Evolutionary conservation across 2,329 filamentous ascomycete genomes (phyloP), one percentile per base, ranked within the genome.

Genomic region (Fusarium pseudograminearum): DNA sequence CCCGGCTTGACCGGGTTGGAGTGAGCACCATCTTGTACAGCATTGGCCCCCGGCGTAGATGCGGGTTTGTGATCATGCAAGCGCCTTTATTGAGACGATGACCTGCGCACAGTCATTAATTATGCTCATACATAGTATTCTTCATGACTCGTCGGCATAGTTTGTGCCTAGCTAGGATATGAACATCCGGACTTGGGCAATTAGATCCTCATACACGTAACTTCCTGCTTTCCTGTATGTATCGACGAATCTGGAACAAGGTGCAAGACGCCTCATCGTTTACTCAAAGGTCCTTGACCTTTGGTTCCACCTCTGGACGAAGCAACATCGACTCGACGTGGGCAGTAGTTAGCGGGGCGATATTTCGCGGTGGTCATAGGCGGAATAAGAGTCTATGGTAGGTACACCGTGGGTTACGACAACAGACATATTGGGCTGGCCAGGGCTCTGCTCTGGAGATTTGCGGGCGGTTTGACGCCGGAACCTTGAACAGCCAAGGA

Each of bases 1-100:
- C 67, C 69, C 65, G 69, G 65, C 59, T 57, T 68, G 65, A 63
- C 70, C 61, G 63, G 67, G 61, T 65, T 50, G 63, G 56, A 67
- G 51, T 71, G 56, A 67, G 57, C 69, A 71, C 67, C 70, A 72
- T 69, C 66, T 65, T 62, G 61, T 70, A 70, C 68, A 58, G 44
- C 56, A 65, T 66, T 71, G 68, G 70, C 54, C 71, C 52, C 60
- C 62, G 58, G 56, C 60, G 61, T 69, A 40, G 61, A 71, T 62
- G 62, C 45, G 59, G 71, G 65, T 71, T 63, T 67, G 61, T 74
- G 73, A 74, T 74, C 71, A 74, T 74, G 73, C 73, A 74, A 63
- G 67, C 72, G 67, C 60, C 67, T 74, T 63, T 45, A 58, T 71
- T 60, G 38, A 71, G 62, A 63, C 45, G 63, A 69, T 52, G 65